Conservation (phyloP, 208 protist species). For the Trypanosoma cruzi region DNA sequence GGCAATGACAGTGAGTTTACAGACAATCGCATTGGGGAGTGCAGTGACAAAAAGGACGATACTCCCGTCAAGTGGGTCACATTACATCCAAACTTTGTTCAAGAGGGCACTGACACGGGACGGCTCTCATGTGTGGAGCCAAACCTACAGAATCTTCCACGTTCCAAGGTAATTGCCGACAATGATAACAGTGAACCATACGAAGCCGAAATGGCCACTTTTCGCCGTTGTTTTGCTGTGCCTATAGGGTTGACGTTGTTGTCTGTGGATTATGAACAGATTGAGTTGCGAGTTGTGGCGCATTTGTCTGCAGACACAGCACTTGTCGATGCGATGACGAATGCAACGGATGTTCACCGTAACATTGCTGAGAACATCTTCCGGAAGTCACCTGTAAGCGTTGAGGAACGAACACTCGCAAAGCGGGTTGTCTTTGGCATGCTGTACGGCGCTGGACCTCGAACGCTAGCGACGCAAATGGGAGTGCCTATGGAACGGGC, state of each 20-base stretch:
- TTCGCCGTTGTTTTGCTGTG: slow-evolving; percentile 83
- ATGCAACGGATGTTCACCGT: slow-evolving; percentile 75
- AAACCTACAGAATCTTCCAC: slow-evolving; percentile 91
- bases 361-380: slow-evolving; percentile 79
- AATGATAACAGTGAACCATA: slow-evolving; percentile 2
- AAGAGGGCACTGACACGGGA: slow-evolving; percentile 90
- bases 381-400: slow-evolving; percentile 59
- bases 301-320: slow-evolving; percentile 77
- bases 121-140: slow-evolving; percentile 89
- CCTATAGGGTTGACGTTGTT: slow-evolving; percentile 58
- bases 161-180: slow-evolving; percentile 26
- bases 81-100: slow-evolving; percentile 84
- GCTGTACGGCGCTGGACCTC: slow-evolving; percentile 83
- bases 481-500: slow-evolving; percentile 64
- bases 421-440: slow-evolving; percentile 91
- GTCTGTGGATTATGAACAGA: slow-evolving; percentile 92
- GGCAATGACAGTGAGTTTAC: slow-evolving; percentile 26
- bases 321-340: slow-evolving; percentile 64
- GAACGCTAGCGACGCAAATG: slow-evolving; percentile 74
- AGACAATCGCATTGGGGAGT: slow-evolving; percentile 12
- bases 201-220: slow-evolving; percentile 44
- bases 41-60: not conserved
- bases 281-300: slow-evolving; percentile 91
- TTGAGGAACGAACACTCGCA: slow-evolving; percentile 71
- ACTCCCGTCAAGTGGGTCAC: slow-evolving; percentile 20